A percentile compares a stretch with the other conserved stretches of the same genome.
These are phyloP conservation scores for Aegilops longissima DNA, from an alignment of 176 grass and related monocot species.

Conservation along the genomic window DNA sequence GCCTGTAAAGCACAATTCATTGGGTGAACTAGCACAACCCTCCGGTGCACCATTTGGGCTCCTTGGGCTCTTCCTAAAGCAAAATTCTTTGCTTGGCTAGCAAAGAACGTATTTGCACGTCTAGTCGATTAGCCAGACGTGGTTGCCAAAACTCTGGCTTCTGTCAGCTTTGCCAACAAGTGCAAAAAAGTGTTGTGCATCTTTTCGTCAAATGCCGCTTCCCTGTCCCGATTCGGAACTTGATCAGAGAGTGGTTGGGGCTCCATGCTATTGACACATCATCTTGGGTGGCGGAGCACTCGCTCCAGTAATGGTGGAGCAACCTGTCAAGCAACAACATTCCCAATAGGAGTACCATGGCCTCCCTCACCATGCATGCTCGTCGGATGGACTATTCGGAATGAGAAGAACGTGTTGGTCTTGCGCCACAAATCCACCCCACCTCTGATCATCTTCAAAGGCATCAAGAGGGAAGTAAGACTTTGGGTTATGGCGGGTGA, in stretches of 20 bases:
- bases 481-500: background rate
- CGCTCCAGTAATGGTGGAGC: background rate
- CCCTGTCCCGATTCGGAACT: background rate
- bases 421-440: background rate
- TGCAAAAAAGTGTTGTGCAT: background rate
- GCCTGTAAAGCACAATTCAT: background rate
- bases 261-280: background rate
- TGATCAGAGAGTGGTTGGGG: background rate
- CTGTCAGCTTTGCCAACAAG: background rate
- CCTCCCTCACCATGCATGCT: too few species aligned
- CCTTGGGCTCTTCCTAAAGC: background rate
- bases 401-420: fast-evolving
- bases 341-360: too few species aligned
- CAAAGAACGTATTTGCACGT: background rate
- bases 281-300: background rate
- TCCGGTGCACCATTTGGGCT: background rate
- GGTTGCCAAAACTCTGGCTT: background rate
- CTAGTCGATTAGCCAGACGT: background rate
- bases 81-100: background rate
- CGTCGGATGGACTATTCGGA: background rate
- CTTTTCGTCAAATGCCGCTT: background rate
- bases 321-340: background rate
- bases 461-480: background rate
- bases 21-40: too few species aligned
- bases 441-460: background rate